These are phyloP conservation scores for Cryphonectria parasitica DNA, from an alignment of 2,329 filamentous ascomycete species.

Conservation along the genomic window DNA sequence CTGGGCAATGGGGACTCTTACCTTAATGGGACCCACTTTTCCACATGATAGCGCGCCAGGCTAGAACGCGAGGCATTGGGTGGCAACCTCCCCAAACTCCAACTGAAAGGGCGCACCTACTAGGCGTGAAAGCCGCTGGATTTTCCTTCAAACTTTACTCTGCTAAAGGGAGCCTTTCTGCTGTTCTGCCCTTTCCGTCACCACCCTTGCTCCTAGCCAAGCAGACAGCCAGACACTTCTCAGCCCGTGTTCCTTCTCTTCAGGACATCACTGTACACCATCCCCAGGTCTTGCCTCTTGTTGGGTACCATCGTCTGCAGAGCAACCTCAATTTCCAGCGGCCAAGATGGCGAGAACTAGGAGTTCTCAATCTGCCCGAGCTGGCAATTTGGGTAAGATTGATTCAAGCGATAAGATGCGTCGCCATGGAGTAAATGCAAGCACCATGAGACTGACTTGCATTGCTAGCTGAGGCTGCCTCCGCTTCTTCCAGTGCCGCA, in stretches of 20 bases:
- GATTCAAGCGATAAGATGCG: background rate
- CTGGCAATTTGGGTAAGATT: constrained; percentile 19
- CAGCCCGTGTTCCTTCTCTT: background rate
- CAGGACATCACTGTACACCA: background rate
- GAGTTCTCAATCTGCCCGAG: constrained; percentile 11
- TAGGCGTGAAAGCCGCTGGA: background rate
- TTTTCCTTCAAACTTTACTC: background rate
- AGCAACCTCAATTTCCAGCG: background rate
- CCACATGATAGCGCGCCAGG: constrained; percentile 15
- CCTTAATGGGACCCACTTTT: constrained; percentile 14
- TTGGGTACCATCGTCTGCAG: background rate
- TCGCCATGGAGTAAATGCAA: background rate
- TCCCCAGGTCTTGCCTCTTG: background rate
- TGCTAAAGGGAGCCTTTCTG: background rate
- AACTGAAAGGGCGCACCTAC: background rate
- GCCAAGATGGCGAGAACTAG: constrained; percentile 25
- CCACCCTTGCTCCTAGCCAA: background rate
- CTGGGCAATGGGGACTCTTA: background rate
- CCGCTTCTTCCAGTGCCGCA: constrained; percentile 6
- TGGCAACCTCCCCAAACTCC: constrained; percentile 16
- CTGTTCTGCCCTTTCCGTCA: background rate
- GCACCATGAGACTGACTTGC: constrained; percentile 8
- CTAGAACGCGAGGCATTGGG: constrained; percentile 17
- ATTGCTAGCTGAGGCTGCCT: constrained; percentile 14
- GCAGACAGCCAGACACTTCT: background rate